A percentile compares a stretch with the other conserved stretches of the same genome.
phyloP scores from a whole-genome alignment of 2,329 filamentous ascomycete species.

The Cercospora sp. region DNA sequence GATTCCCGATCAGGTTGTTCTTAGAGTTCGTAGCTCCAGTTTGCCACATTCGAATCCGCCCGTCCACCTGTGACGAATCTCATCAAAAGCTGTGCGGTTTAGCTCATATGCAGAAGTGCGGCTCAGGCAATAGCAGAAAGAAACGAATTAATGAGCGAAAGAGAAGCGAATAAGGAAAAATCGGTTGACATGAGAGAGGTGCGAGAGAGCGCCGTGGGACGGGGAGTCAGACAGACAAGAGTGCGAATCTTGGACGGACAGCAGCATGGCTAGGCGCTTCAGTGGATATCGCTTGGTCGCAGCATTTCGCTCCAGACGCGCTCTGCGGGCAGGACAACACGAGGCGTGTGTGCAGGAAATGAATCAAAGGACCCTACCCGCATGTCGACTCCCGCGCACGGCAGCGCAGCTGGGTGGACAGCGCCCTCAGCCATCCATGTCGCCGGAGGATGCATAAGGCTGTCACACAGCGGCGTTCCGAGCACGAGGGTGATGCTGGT shows the following conservation, averaged over 20 bases:
- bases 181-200: constrained; percentile 3
- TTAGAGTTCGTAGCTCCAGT: constrained; percentile 3
- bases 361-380: constrained; percentile 5
- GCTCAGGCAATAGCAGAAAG: neutral
- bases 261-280: constrained; percentile 9
- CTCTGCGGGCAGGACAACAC: constrained; percentile 1
- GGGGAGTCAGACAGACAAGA: neutral
- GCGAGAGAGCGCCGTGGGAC: neutral
- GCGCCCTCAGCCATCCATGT: constrained; percentile 7
- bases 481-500: constrained; percentile 7
- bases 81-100: neutral
- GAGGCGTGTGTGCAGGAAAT: constrained; percentile 14
- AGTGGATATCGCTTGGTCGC: constrained; percentile 11
- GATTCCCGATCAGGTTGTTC: neutral
- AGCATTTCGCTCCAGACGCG: constrained; percentile 9
- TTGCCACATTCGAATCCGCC: neutral
- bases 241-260: constrained; percentile 6
- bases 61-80: neutral
- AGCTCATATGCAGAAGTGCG: neutral
- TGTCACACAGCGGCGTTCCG: constrained; percentile 8
- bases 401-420: constrained; percentile 5
- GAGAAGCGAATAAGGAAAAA: constrained; percentile 6
- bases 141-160: neutral
- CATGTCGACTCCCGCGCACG: constrained; percentile 12
- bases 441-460: constrained; percentile 14